These are phyloP conservation scores for Wickerhamomyces tratensis DNA, from an alignment of 805 yeast genomes.

Conservation along the genomic window DNA sequence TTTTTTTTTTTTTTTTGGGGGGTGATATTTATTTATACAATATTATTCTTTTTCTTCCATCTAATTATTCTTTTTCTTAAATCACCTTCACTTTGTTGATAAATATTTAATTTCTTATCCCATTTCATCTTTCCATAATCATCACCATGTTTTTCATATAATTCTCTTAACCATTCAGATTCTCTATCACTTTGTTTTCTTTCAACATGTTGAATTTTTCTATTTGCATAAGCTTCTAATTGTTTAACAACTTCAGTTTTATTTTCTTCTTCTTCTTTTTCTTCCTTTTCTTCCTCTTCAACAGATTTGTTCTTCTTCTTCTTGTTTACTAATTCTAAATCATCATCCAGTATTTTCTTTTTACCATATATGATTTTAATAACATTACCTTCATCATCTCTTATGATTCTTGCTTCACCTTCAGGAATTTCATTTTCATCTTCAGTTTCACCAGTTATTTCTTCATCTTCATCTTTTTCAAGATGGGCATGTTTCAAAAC, in stretches of 20 bases:
- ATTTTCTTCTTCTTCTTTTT: constrained; percentile 14
- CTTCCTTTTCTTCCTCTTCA: constrained; percentile 13
- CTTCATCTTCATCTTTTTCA: constrained; percentile 11
- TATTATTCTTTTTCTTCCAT: constrained; percentile 48
- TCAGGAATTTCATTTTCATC: constrained; percentile 51
- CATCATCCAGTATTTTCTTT: constrained; percentile 29
- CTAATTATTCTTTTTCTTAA: constrained; percentile 58
- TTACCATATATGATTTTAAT: constrained; percentile 62
- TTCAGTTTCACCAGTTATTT: constrained; percentile 12
- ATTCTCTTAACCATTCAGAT: constrained; percentile 51
- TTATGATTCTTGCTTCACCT: constrained; percentile 70
- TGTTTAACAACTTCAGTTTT: constrained; percentile 55
- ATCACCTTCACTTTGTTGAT: constrained; percentile 82
- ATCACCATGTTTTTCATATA: constrained; percentile 77
- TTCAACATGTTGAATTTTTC: constrained; percentile 31
- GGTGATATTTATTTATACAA: constrained; percentile 12
- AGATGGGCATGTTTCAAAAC: constrained; percentile 21
- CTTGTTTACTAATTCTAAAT: constrained; percentile 21
- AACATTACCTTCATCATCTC: constrained; percentile 64
- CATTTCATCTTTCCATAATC: constrained; percentile 85
- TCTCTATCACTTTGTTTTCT: constrained; percentile 66
- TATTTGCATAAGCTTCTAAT: constrained; percentile 52
- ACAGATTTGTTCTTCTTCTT: constrained; percentile 3
- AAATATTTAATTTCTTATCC: constrained; percentile 77
- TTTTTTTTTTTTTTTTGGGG: constrained; percentile 2